Evolutionary conservation across 108 stramenopile genomes (phyloP), one percentile per base, ranked within the genome.

Genomic region (Pseudonitzschia delicatissima): DNA sequence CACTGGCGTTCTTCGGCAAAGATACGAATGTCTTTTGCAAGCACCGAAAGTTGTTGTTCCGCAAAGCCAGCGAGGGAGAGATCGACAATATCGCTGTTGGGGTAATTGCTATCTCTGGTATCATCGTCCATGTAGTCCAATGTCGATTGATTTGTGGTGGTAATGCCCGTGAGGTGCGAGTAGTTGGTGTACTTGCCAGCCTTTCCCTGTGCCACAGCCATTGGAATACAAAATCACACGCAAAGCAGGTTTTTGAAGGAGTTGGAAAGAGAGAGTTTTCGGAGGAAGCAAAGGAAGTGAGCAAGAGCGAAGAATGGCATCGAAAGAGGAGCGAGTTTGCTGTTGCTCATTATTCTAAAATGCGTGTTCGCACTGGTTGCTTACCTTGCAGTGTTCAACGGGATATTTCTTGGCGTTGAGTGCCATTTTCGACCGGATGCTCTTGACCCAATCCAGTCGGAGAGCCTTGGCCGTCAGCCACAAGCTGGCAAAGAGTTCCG

Each of bases 321-420:
- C n/a, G n/a, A n/a, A n/a, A n/a, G n/a, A n/a, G n/a, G n/a, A n/a
- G n/a, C n/a, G n/a, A n/a, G n/a, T n/a, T n/a, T n/a, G n/a, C n/a
- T n/a, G n/a, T n/a, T n/a, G n/a, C n/a, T n/a, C n/a, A n/a, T n/a
- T n/a, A n/a, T n/a, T n/a, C n/a, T n/a, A n/a, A n/a, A n/a, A n/a
- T n/a, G n/a, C n/a, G n/a, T n/a, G n/a, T n/a, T n/a, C n/a, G n/a
- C n/a, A n/a, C n/a, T n/a, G n/a, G n/a, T n/a, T n/a, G n/a, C n/a
- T n/a, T 45, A 81, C 89, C 77, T 82, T 88, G 68, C 91, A 92
- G 8, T 90, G 72, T 65, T 95, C 84, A 37, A 86, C 91, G 17
- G 94, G 94, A 72, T 95, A 95, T 69, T 95, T 95, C 23, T 65
- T 64, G 11, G 62, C 73, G 66, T 94, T 94, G 45, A 94, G 58